Evolutionary conservation across 1,284 basidiomycete species (phyloP), one percentile per base, ranked within the genome.

Genomic region (Trichosporon sp.): DNA sequence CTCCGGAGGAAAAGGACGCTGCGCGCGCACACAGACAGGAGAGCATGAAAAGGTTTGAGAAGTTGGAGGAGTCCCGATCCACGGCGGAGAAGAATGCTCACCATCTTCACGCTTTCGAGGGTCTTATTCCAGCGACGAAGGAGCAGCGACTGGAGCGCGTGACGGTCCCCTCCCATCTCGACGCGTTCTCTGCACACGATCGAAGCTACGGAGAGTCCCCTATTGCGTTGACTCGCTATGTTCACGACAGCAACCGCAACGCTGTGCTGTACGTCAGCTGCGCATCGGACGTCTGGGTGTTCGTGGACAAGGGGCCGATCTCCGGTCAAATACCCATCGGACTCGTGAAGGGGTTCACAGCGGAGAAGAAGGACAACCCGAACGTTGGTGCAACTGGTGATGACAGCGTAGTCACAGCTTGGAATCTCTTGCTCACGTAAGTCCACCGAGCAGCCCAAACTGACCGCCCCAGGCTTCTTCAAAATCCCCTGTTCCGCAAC

Each of bases 401-500:
- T 1, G 66, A 76, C 19, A 78, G 79, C 66, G 76, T 78, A 5
- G 76, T 72, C n/a, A 74, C 78, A 4, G 81, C 78, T 2, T 80
- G 79, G 79, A 56, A 31, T 2, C 65, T 82, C 16, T 21, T 82
- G 14, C 14, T 76, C 11, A 81, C 78, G 79, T 79, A 61, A 76
- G 80, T 77, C 1, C 37, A 4, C 2, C 12, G 3, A 12, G n/a
- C 10, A n/a, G 6, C 2, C 1, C 35, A 16, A 2, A 8, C 54
- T 37, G 32, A 32, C 31, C 7, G 66, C 21, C 14, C 6, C 59
- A 82, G 80, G 0, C 72, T 83, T 0, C 76, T 83, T 2, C 68
- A 69, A 38, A 83, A 83, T 66, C 76, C 81, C 0, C 64, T 82
- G 11, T 82, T 83, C 75, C 79, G 76, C 61, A 75, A 75, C 21